Evolutionary conservation across 345 rosid genomes (phyloP), one percentile per base, ranked within the genome.

Genomic region (Psidium guajava): DNA sequence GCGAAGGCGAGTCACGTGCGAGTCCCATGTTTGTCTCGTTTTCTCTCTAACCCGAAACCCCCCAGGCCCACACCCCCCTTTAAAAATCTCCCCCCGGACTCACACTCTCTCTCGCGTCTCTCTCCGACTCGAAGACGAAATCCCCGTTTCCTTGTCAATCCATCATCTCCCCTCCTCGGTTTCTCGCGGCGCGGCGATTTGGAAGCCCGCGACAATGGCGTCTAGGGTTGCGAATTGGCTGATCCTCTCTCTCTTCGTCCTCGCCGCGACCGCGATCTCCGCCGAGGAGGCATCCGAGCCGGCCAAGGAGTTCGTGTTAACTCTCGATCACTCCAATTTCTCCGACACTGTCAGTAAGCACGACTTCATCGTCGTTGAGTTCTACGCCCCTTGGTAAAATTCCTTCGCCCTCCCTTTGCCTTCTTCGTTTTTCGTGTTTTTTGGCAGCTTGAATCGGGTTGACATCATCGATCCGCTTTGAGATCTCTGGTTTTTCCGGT

Each of bases 381-480:
- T 97, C 89, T 97, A 97, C 89, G 99, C 99, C 81, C 99, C 98
- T 47, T 97, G 99, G 99, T 97, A 87, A 51, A 51, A 25, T 12
- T 81, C 32, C 14, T 53, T 61, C 69, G 20, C 25, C 58, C 25
- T 4, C 2, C 14, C 8, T 42, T 16, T 36, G 21, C 18, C 42
- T 25, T 6, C 49, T 58, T 77, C 53, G 36, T 47, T 24, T 42
- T 6, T 8, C 5, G 54, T 53, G 54, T 53, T 53, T 9, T 53
- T 25, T 82, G 40, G 64, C n/a, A 2, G 50, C 52, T 57, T 27
- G 64, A 49, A 81, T 87, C 74, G 36, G 50, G 12, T 57, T 15
- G 32, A 82, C 53, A 15, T 18, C 87, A 36, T 86, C 74, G 32
- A 18, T 75, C 82, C 18, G 75, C 24, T 42, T 75, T 81, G 82